phyloP scores from a whole-genome alignment of 78 protist species.

The Capsaspora owczarzaki region DNA sequence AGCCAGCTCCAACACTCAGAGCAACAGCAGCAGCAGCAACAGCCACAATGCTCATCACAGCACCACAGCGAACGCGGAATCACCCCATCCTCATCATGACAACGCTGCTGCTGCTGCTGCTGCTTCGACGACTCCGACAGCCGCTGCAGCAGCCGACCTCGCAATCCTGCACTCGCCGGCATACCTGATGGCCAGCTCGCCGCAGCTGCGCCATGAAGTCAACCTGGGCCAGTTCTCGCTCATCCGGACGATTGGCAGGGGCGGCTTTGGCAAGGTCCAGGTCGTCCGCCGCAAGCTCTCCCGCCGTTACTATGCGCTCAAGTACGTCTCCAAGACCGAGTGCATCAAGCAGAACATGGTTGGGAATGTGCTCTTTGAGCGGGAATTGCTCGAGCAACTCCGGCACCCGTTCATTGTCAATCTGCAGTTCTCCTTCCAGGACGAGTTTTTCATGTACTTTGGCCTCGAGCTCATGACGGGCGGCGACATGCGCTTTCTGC shows the following conservation, averaged over 20 bases:
- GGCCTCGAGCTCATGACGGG: conserved; percentile 5
- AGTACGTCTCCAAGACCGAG: neutral
- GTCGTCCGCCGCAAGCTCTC: neutral
- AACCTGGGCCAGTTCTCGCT: neutral
- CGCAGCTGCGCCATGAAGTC: neutral
- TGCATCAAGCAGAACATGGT: neutral
- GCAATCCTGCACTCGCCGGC: too few species aligned
- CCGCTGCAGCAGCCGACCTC: too few species aligned
- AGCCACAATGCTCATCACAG: too few species aligned
- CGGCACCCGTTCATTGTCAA: conserved; percentile 63
- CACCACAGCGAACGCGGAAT: too few species aligned
- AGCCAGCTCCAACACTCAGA: too few species aligned
- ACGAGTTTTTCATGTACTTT: neutral
- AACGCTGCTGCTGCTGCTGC: too few species aligned
- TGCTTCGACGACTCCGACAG: too few species aligned
- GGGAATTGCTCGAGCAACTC: conserved; percentile 11
- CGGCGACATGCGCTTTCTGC: conserved; percentile 23
- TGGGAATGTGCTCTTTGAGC: neutral
- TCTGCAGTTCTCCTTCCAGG: conserved; percentile 68
- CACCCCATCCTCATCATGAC: too few species aligned
- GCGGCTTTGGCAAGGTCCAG: neutral
- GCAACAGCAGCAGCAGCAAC: too few species aligned
- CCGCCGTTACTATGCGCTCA: neutral
- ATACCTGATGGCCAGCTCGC: too few species aligned
- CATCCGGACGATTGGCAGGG: neutral